Percentiles rank a stretch among this genome's conserved stretches.
Conservation (phyloP, 768 basidiomycete genomes). For the Ramaria sp. region DNA sequence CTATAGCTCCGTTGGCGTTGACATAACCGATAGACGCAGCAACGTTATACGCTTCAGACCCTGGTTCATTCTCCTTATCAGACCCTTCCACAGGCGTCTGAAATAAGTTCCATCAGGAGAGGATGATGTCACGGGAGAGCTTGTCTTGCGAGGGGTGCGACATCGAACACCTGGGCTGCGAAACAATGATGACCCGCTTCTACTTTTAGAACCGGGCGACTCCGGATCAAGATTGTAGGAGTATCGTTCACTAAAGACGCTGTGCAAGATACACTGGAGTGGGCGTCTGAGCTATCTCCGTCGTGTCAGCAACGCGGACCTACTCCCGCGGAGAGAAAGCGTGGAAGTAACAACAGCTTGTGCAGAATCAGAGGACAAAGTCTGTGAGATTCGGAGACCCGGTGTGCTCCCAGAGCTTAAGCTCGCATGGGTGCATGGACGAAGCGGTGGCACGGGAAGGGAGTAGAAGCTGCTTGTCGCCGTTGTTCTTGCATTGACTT, state of each 20-base stretch:
- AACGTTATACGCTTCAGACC: slow-evolving; percentile 8
- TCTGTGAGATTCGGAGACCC: neutral
- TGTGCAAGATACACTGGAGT: slow-evolving; percentile 1
- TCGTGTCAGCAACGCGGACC: slow-evolving; percentile 43
- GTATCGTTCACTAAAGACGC: neutral
- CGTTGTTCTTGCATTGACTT: slow-evolving; percentile 4
- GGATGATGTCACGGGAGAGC: slow-evolving; percentile 24
- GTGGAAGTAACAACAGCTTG: slow-evolving; percentile 41
- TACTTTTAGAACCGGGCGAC: neutral
- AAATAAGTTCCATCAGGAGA: slow-evolving; percentile 23
- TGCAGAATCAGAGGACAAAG: slow-evolving; percentile 14
- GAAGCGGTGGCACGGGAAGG: neutral
- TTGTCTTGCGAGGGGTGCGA: slow-evolving; percentile 32
- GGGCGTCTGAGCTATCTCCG: slow-evolving; percentile 13
- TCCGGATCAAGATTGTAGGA: neutral
- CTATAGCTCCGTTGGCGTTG: slow-evolving; percentile 5
- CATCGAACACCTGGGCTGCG: slow-evolving; percentile 39
- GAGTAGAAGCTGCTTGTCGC: slow-evolving; percentile 8
- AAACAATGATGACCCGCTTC: neutral
- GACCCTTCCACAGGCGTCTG: slow-evolving; percentile 29
- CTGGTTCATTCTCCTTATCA: too few relatives aligned
- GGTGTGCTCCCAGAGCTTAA: neutral
- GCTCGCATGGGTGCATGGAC: neutral
- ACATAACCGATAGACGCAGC: neutral
- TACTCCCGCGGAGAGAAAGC: slow-evolving; percentile 38